Percentiles rank a stretch among this genome's conserved stretches.
These are phyloP conservation scores for Maudiozyma turicensis DNA, from an alignment of 805 yeast species.

Conservation along the genomic window DNA sequence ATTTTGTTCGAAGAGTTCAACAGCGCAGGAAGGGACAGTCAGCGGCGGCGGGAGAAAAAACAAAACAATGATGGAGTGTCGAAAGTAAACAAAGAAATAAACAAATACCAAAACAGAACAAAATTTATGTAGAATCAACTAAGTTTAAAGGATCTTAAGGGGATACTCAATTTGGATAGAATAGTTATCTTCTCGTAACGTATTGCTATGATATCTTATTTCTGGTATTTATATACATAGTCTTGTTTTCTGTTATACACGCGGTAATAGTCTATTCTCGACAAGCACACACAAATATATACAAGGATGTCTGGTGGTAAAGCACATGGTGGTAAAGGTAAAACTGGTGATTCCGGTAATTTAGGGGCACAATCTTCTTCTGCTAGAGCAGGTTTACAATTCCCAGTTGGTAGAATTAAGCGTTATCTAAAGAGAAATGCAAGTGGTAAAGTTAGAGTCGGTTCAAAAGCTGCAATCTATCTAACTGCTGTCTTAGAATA, in stretches of 20 bases:
- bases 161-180: no score
- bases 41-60: no score
- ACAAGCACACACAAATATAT: neutral
- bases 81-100: no score
- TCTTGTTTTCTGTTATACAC: neutral
- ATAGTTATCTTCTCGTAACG: no score
- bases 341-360: slow-evolving; percentile 42
- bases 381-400: slow-evolving; percentile 89
- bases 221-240: neutral
- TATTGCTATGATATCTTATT: no score
- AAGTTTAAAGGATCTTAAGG: no score
- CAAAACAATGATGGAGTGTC: no score
- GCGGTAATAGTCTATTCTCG: neutral
- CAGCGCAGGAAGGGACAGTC: no score
- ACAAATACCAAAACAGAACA: no score
- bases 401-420: slow-evolving; percentile 98
- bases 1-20: no score
- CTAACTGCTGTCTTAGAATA: slow-evolving; percentile 93
- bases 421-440: slow-evolving; percentile 89
- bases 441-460: slow-evolving; percentile 75
- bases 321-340: slow-evolving; percentile 95
- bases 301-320: slow-evolving; percentile 73
- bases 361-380: slow-evolving; percentile 73
- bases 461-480: slow-evolving; percentile 93
- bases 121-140: no score